Evolutionary conservation across 768 basidiomycete genomes (phyloP).

Genomic region (Dentipellis sp.): DNA sequence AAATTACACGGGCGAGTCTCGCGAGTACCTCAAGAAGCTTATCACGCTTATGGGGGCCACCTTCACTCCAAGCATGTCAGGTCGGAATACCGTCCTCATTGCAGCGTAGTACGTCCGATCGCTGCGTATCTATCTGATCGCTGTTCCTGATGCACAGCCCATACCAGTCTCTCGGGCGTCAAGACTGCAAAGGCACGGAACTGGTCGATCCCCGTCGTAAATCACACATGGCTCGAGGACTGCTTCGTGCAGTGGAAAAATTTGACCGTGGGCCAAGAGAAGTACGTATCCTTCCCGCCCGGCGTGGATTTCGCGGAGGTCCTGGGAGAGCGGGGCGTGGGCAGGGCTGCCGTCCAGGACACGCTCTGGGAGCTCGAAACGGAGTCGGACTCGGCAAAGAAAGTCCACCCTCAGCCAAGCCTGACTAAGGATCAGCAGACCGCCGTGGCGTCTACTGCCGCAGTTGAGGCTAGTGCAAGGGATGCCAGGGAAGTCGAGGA

Average conservation of each 20-base stretch:
- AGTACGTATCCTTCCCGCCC: constrained; percentile 61
- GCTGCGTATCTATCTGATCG: background rate
- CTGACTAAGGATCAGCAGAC: background rate
- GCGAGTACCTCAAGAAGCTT: constrained; percentile 83
- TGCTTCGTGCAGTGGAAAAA: constrained; percentile 76
- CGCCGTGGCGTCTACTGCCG: background rate
- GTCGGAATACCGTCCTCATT: constrained; percentile 69
- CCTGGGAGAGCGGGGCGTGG: constrained; percentile 23
- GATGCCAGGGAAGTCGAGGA: constrained; percentile 20
- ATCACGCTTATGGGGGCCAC: constrained; percentile 67
- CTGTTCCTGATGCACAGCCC: background rate
- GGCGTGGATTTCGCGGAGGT: constrained; percentile 54
- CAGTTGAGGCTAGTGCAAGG: constrained; percentile 16
- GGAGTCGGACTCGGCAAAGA: constrained; percentile 1
- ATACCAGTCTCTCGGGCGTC: constrained; percentile 16
- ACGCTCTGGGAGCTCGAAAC: constrained; percentile 4
- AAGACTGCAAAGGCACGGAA: constrained; percentile 68
- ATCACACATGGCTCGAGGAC: constrained; percentile 88
- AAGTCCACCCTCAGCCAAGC: background rate
- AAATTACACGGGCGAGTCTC: constrained; percentile 79
- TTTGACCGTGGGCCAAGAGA: constrained; percentile 51
- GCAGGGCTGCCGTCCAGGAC: constrained; percentile 12
- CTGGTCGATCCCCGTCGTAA: constrained; percentile 84
- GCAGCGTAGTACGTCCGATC: constrained; percentile 62
- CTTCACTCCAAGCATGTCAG: constrained; percentile 78